Evolutionary conservation across 208 protist species (phyloP), one percentile per base, ranked within the genome.

Genomic region (Trypanosoma avium): DNA sequence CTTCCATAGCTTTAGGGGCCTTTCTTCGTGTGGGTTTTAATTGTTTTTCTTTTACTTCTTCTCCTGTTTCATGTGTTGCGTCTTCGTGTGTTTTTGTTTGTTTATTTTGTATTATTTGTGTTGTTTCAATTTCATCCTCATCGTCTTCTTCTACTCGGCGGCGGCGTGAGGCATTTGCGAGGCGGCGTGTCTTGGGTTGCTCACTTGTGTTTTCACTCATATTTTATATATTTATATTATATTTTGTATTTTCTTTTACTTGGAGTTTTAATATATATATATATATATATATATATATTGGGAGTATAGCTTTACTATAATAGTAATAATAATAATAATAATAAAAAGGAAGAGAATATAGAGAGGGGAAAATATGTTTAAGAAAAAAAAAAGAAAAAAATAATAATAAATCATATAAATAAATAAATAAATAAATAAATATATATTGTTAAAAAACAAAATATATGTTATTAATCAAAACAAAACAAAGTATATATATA

Each of bases 1-100:
- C 61, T 19, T 33, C 61, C 38, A 49, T 56, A 1, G 70, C 70
- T 42, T 61, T 67, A 29, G 70, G 70, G n/a, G 68, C 57, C 30
- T 49, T 61, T 15, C 36, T 10, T 3, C 35, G 47, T 7, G 58
- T 4, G 21, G 13, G 21, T 59, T 45, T 38, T 48, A n/a, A n/a
- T n/a, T n/a, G n/a, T n/a, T n/a, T n/a, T n/a, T n/a, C n/a, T n/a
- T n/a, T n/a, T n/a, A n/a, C n/a, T n/a, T n/a, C n/a, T n/a, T n/a
- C n/a, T n/a, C n/a, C n/a, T n/a, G n/a, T n/a, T n/a, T n/a, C n/a
- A n/a, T n/a, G n/a, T n/a, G n/a, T n/a, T n/a, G n/a, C n/a, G n/a
- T n/a, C n/a, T n/a, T n/a, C n/a, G n/a, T n/a, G n/a, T n/a, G 43
- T 57, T 22, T 52, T 45, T 45, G 50, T 48, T 48, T 36, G 24